phyloP scores from a whole-genome alignment of 2,329 filamentous ascomycete species.

The Cytospora paraplurivora region DNA sequence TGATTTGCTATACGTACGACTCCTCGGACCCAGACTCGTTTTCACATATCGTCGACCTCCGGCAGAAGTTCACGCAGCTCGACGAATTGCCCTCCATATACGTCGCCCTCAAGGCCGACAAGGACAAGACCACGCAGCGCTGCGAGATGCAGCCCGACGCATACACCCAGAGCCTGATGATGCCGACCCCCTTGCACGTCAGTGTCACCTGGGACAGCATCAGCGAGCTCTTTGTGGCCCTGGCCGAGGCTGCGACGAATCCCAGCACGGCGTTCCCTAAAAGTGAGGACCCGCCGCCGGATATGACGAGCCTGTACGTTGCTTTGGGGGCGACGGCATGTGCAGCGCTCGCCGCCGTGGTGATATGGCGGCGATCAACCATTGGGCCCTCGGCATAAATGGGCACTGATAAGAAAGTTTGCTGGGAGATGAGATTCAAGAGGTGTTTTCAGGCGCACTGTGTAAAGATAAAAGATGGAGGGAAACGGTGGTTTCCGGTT shows the following conservation, averaged over 20 bases:
- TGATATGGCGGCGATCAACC: conserved; percentile 65
- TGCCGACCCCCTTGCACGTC: conserved; percentile 90
- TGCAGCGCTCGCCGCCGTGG: conserved; percentile 62
- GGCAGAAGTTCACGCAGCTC: conserved; percentile 77
- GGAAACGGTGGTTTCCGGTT: not conserved
- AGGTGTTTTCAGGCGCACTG: not conserved
- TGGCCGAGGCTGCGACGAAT: conserved; percentile 90
- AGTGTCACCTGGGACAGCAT: conserved; percentile 95
- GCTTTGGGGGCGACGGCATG: conserved; percentile 74
- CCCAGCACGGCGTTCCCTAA: conserved; percentile 88
- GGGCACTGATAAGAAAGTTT: no score
- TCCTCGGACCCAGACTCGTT: conserved; percentile 97
- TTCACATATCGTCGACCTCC: conserved; percentile 81
- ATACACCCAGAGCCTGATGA: conserved; percentile 81
- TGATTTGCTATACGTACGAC: conserved; percentile 95
- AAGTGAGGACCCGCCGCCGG: conserved; percentile 80
- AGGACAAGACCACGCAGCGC: conserved; percentile 95
- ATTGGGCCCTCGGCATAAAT: conserved; percentile 4
- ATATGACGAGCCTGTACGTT: conserved; percentile 83
- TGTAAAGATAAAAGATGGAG: not conserved
- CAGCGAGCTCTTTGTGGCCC: conserved; percentile 85
- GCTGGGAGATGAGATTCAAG: not conserved
- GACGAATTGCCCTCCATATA: conserved; percentile 91
- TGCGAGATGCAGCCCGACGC: conserved; percentile 89
- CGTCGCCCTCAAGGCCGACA: conserved; percentile 90